phyloP scores from a whole-genome alignment of 345 rosid species.

The Lepidium sativum region DNA sequence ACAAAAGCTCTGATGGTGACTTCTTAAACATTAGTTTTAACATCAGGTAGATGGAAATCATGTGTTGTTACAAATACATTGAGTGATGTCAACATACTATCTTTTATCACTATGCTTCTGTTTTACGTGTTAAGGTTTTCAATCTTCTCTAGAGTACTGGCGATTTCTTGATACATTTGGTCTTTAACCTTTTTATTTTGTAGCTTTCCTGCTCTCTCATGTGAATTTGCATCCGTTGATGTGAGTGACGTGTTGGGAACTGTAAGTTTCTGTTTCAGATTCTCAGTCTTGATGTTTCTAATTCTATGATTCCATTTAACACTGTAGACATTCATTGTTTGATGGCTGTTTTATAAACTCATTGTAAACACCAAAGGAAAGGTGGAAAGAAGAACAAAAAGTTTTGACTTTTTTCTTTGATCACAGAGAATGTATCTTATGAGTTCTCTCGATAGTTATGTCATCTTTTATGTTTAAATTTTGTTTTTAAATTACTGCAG shows the following conservation, averaged over 20 bases:
- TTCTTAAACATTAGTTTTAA: conserved; percentile 74
- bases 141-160: background rate
- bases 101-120: background rate
- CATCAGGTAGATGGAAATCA: conserved; percentile 44
- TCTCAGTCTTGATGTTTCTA: conserved; percentile 4
- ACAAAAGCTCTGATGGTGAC: conserved; percentile 83
- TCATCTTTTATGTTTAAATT: background rate
- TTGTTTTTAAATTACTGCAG: conserved; percentile 36
- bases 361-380: background rate
- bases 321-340: background rate
- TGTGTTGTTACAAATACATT: background rate
- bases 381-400: background rate
- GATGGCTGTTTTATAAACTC: background rate
- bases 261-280: conserved; percentile 45
- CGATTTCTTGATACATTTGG: background rate
- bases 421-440: background rate
- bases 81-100: too few relatives aligned
- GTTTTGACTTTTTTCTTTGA: background rate
- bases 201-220: conserved; percentile 94
- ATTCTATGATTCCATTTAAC: background rate
- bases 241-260: conserved; percentile 91
- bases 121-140: background rate
- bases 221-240: conserved; percentile 95
- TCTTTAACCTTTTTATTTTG: conserved; percentile 17
- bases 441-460: background rate